Evolutionary conservation across 2,329 filamentous ascomycete genomes (phyloP).

Genomic region (Xylariaceae sp.): DNA sequence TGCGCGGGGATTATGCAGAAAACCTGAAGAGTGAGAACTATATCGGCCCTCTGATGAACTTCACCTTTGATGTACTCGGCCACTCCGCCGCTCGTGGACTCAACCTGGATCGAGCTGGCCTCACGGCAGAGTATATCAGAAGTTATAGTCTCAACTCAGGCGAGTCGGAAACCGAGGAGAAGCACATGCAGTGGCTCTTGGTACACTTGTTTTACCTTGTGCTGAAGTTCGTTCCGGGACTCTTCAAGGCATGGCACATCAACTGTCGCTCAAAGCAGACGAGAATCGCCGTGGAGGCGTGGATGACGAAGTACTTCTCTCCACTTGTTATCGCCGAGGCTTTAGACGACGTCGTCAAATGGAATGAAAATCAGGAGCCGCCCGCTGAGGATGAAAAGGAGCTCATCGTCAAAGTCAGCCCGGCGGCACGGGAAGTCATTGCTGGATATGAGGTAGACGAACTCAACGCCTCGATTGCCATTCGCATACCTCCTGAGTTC

Average conservation of each 20-base stretch:
- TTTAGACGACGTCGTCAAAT: slow-evolving; percentile 62
- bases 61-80: slow-evolving; percentile 79
- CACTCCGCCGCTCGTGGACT: slow-evolving; percentile 68
- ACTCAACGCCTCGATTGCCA: slow-evolving; percentile 72
- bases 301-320: slow-evolving; percentile 82
- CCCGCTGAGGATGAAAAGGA: slow-evolving; percentile 49
- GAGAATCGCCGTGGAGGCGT: slow-evolving; percentile 69
- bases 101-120: slow-evolving; percentile 64
- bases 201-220: slow-evolving; percentile 81
- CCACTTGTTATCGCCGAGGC: slow-evolving; percentile 61
- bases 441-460: slow-evolving; percentile 88
- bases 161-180: slow-evolving; percentile 58
- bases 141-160: slow-evolving; percentile 48
- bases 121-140: slow-evolving; percentile 52
- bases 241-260: slow-evolving; percentile 81
- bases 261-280: slow-evolving; percentile 77
- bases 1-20: slow-evolving; percentile 74
- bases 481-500: slow-evolving; percentile 74
- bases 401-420: slow-evolving; percentile 64
- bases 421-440: slow-evolving; percentile 67
- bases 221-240: slow-evolving; percentile 68
- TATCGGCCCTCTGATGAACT: slow-evolving; percentile 64
- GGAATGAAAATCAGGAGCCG: slow-evolving; percentile 53
- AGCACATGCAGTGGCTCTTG: slow-evolving; percentile 75
- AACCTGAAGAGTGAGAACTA: slow-evolving; percentile 71